phyloP scores from a whole-genome alignment of 805 yeast species.

The Suhomyces canberraensis region DNA sequence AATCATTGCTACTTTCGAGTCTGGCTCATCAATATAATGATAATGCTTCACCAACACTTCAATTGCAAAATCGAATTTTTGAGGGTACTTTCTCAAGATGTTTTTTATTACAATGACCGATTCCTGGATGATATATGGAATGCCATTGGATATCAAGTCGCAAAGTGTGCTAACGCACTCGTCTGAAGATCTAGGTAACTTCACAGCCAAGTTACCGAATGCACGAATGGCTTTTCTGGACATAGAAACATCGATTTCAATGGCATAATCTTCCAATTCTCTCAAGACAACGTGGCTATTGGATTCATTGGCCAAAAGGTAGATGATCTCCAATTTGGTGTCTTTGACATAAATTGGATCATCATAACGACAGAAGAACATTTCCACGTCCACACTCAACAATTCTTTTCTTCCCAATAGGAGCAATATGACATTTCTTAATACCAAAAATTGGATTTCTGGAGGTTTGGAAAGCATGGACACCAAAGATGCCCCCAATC shows the following conservation, averaged over 20 bases:
- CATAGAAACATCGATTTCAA: conserved; percentile 83
- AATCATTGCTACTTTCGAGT: conserved; percentile 70
- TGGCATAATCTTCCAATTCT: conserved; percentile 82
- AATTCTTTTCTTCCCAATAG: conserved; percentile 64
- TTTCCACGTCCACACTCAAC: conserved; percentile 63
- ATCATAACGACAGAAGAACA: conserved; percentile 77
- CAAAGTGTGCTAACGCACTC: conserved; percentile 62
- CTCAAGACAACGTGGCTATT: conserved; percentile 61
- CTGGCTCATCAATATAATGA: conserved; percentile 63
- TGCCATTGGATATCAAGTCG: conserved; percentile 59
- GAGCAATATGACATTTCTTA: conserved; percentile 75
- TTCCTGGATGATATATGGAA: conserved; percentile 77
- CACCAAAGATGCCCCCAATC: conserved; percentile 66
- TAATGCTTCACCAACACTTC: conserved; percentile 28
- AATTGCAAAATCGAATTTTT: conserved; percentile 39
- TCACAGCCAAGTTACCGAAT: conserved; percentile 83
- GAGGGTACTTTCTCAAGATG: conserved; percentile 73
- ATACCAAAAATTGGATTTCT: conserved; percentile 78
- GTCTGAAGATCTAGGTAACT: conserved; percentile 58
- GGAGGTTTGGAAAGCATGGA: conserved; percentile 71
- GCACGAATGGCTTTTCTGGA: conserved; percentile 86
- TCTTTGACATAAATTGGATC: conserved; percentile 89
- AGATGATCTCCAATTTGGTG: conserved; percentile 84
- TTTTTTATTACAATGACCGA: conserved; percentile 72
- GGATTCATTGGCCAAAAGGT: conserved; percentile 64